These are phyloP conservation scores for Fusarium verrucosum DNA, from an alignment of 2,329 filamentous ascomycete species.

Conservation along the genomic window DNA sequence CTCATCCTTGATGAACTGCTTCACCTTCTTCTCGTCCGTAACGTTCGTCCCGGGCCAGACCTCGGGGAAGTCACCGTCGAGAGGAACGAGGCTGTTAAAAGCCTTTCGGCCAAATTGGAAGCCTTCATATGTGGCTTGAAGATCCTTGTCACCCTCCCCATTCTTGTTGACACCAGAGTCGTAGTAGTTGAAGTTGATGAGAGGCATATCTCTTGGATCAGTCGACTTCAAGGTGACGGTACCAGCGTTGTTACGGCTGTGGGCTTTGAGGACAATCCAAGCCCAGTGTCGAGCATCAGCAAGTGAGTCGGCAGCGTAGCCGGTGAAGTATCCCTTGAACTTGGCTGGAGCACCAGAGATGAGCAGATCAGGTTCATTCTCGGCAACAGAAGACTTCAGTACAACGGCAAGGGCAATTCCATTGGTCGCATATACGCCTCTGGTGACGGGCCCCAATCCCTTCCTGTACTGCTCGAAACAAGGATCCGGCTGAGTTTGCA, in stretches of 20 bases:
- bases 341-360: conserved; percentile 63
- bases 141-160: conserved; percentile 55
- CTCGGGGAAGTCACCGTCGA: conserved; percentile 20
- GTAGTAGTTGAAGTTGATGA: conserved; percentile 71
- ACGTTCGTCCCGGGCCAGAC: conserved; percentile 51
- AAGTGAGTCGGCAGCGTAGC: conserved; percentile 58
- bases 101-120: conserved; percentile 60
- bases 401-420: conserved; percentile 63
- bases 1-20: conserved; percentile 43
- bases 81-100: conserved; percentile 29
- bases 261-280: conserved; percentile 61
- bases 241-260: conserved; percentile 66
- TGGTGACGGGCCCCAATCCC: conserved; percentile 24
- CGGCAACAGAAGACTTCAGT: conserved; percentile 48
- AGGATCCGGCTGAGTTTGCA: conserved; percentile 29
- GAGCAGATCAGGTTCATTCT: conserved; percentile 62
- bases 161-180: conserved; percentile 60
- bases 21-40: conserved; percentile 47
- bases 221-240: conserved; percentile 68
- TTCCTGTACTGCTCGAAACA: conserved; percentile 34
- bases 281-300: conserved; percentile 54
- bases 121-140: conserved; percentile 65
- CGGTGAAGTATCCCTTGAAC: conserved; percentile 66
- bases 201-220: conserved; percentile 70
- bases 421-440: conserved; percentile 53